Percentiles rank a stretch among this genome's conserved stretches.
Evolutionary conservation across 169 alveolate genomes (phyloP).

Genomic region (Hepatocystis sp.): DNA sequence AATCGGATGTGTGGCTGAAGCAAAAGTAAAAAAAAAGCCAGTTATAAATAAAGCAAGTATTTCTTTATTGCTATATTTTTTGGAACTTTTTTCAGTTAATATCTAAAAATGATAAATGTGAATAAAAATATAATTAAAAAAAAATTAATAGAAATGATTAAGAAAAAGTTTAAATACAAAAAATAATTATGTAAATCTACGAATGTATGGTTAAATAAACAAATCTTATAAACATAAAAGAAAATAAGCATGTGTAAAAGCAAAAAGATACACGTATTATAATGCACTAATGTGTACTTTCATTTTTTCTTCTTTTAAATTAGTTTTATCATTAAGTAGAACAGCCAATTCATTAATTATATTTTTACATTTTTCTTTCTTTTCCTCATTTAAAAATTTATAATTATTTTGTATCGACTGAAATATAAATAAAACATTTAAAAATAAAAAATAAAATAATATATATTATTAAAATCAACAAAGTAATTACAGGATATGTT

Average conservation of each 20-base stretch:
- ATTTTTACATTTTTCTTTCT: constrained; percentile 35
- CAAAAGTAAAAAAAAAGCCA: constrained; percentile 67
- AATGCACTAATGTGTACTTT: constrained; percentile 25
- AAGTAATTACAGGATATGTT: background rate
- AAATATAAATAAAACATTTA: constrained; percentile 2
- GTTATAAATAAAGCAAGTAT: constrained; percentile 54
- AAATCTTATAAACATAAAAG: constrained; percentile 1
- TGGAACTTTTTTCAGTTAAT: constrained; percentile 48
- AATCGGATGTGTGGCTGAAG: constrained; percentile 55
- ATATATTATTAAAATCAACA: background rate
- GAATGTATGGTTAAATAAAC: constrained; percentile 3
- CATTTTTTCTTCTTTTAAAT: constrained; percentile 47
- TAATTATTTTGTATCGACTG: constrained; percentile 33
- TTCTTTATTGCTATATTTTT: constrained; percentile 60
- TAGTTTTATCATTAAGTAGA: constrained; percentile 32
- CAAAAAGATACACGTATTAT: background rate
- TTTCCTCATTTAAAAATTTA: constrained; percentile 38
- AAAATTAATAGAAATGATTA: background rate
- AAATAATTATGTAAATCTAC: constrained; percentile 4
- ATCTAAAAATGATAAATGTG: constrained; percentile 56
- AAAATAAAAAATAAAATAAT: background rate
- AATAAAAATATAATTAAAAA: constrained; percentile 3
- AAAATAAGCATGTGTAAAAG: background rate
- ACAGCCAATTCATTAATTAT: constrained; percentile 47
- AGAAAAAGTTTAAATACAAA: constrained; percentile 5